These are phyloP conservation scores for Zopfia rhizophila DNA, from an alignment of 2,329 filamentous ascomycete genomes.

Conservation along the genomic window DNA sequence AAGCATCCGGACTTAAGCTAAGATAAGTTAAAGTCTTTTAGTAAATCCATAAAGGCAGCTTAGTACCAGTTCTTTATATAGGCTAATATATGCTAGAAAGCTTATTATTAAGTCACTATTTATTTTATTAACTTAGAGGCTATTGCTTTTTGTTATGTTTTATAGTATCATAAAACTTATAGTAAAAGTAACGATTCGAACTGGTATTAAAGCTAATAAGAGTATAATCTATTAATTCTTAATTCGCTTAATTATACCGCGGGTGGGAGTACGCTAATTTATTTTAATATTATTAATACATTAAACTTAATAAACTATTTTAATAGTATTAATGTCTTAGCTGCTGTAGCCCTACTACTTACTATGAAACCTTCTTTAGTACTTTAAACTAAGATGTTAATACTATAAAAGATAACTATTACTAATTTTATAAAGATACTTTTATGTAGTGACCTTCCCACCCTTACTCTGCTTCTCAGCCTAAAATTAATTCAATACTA, in stretches of 20 bases:
- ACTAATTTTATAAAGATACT: slow-evolving; percentile 52
- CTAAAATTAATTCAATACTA: slow-evolving; percentile 45
- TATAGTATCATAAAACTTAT: slow-evolving; percentile 55
- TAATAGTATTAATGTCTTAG: slow-evolving; percentile 58
- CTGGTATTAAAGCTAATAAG: slow-evolving; percentile 57
- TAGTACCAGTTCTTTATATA: slow-evolving; percentile 61
- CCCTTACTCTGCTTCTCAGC: slow-evolving; percentile 63
- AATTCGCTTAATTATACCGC: slow-evolving; percentile 56
- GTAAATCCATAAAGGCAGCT: slow-evolving; percentile 45
- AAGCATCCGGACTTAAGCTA: too few species aligned
- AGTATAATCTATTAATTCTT: slow-evolving; percentile 54
- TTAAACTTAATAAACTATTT: slow-evolving; percentile 59
- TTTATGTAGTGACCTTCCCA: slow-evolving; percentile 60
- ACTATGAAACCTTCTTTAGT: slow-evolving; percentile 47
- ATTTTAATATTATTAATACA: slow-evolving; percentile 68
- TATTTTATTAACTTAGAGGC: slow-evolving; percentile 62
- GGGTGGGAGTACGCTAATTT: slow-evolving; percentile 47
- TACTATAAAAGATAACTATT: slow-evolving; percentile 45
- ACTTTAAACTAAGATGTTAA: slow-evolving; percentile 55
- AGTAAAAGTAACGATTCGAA: slow-evolving; percentile 46
- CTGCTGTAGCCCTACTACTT: slow-evolving; percentile 61
- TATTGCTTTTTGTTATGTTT: slow-evolving; percentile 62
- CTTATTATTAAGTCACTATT: slow-evolving; percentile 49
- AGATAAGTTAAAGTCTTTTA: too few species aligned
- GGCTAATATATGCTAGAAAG: slow-evolving; percentile 53